Percentiles rank a stretch among this genome's conserved stretches.
phyloP scores from a whole-genome alignment of 2,329 filamentous ascomycete genomes.

The Monilinia polystroma region DNA sequence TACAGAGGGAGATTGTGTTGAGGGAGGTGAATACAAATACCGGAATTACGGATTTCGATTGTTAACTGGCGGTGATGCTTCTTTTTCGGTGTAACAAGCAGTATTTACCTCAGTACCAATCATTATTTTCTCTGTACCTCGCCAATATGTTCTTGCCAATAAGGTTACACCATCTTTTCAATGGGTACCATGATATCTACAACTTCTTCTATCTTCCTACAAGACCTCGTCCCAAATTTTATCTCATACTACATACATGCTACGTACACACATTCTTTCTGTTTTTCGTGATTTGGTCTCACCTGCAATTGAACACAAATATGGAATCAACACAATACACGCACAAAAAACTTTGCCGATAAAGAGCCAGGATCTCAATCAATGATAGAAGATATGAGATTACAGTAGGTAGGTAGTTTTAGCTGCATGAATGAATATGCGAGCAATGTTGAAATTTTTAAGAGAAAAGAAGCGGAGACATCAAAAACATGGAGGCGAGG shows the following conservation, averaged over 20 bases:
- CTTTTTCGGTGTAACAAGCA: too few relatives aligned
- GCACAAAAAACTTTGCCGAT: not conserved
- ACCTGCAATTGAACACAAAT: not conserved
- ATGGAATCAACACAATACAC: not conserved
- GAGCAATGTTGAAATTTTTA: too few relatives aligned
- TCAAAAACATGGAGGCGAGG: too few relatives aligned
- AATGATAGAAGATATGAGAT: not conserved
- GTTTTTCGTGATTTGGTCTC: too few relatives aligned
- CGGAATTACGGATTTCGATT: too few relatives aligned
- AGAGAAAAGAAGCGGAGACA: too few relatives aligned
- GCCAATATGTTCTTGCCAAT: conserved; percentile 4
- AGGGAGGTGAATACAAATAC: too few relatives aligned
- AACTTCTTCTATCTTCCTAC: not conserved
- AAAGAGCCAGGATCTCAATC: not conserved
- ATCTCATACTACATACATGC: not conserved
- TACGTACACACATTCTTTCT: too few relatives aligned
- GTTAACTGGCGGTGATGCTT: too few relatives aligned
- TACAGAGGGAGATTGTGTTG: not conserved
- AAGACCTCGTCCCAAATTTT: not conserved
- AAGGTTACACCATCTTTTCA: not conserved
- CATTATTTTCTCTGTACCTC: not conserved
- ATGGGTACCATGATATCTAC: not conserved
- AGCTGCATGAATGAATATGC: not conserved
- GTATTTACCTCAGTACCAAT: too few relatives aligned
- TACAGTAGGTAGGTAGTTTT: not conserved